A percentile compares a stretch with the other conserved stretches of the same genome.
Conservation (phyloP, 805 yeast genomes). For the Naumovozyma castellii region DNA sequence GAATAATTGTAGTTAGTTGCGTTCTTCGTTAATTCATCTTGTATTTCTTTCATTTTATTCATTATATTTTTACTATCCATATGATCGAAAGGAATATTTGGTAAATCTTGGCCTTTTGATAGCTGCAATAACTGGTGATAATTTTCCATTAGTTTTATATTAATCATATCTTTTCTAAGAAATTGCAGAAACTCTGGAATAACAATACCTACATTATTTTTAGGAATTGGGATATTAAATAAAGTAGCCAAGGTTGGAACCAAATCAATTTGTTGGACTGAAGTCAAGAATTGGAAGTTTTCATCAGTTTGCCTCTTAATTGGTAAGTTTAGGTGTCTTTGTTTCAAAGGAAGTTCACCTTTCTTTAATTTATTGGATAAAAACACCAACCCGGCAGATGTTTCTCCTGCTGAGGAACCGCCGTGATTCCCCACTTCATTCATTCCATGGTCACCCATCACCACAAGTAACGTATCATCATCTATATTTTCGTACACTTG, state of each 20-base stretch:
- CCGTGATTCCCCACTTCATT: slow-evolving; percentile 94
- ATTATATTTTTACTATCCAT: slow-evolving; percentile 17
- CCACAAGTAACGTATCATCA: slow-evolving; percentile 53
- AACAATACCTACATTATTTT: slow-evolving; percentile 72
- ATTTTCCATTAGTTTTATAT: slow-evolving; percentile 37
- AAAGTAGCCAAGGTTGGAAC: slow-evolving; percentile 83
- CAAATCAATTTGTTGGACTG: slow-evolving; percentile 77
- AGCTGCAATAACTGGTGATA: slow-evolving; percentile 43
- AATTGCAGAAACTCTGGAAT: slow-evolving; percentile 48
- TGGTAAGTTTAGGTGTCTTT: slow-evolving; percentile 11
- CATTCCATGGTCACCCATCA: slow-evolving; percentile 95
- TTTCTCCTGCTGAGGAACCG: slow-evolving; percentile 88
- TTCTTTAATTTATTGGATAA: slow-evolving; percentile 50
- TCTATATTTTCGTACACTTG: slow-evolving; percentile 40
- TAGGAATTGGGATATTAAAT: slow-evolving; percentile 84
- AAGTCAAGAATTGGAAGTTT: slow-evolving; percentile 47
- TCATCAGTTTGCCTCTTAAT: slow-evolving; percentile 29
- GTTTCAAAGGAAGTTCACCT: slow-evolving; percentile 13
- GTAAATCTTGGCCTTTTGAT: slow-evolving; percentile 3
- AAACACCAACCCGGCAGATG: slow-evolving; percentile 72
- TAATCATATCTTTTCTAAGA: slow-evolving; percentile 34
- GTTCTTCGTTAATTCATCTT: slow-evolving; percentile 41
- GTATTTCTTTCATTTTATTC: slow-evolving; percentile 38
- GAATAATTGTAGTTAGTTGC: slow-evolving; percentile 65
- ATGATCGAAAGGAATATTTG: neutral